A percentile compares a stretch with the other conserved stretches of the same genome.
phyloP scores from a whole-genome alignment of 805 yeast species.

The Suhomyces prunicola region DNA sequence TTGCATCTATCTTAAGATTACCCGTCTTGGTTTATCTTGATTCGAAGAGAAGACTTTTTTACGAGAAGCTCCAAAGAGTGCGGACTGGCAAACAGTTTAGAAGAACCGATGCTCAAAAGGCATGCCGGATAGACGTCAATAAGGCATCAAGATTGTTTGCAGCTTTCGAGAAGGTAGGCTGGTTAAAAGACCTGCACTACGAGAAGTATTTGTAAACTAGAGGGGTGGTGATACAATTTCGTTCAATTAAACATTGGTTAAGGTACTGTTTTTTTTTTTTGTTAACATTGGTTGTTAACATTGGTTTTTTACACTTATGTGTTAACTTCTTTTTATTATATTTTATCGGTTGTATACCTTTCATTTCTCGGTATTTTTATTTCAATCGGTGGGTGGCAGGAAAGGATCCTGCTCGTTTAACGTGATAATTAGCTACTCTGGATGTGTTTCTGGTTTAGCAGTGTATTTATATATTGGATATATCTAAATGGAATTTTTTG shows the following conservation, averaged over 20 bases:
- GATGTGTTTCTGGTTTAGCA: not conserved
- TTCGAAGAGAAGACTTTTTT: constrained; percentile 68
- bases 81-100: constrained; percentile 75
- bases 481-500: not conserved
- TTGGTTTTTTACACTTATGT: not conserved
- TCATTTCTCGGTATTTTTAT: not conserved
- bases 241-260: no score
- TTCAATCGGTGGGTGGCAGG: not conserved
- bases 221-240: no score
- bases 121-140: constrained; percentile 94
- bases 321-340: not conserved
- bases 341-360: not conserved
- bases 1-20: constrained; percentile 85
- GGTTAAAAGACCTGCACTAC: constrained; percentile 79
- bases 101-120: constrained; percentile 97
- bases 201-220: constrained; percentile 12
- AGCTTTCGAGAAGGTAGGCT: constrained; percentile 87
- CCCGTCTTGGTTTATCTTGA: constrained; percentile 82
- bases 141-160: constrained; percentile 90
- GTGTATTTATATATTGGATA: not conserved
- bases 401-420: not conserved
- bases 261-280: not conserved
- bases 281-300: not conserved
- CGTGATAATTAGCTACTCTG: not conserved
- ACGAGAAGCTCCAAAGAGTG: constrained; percentile 79